These are phyloP conservation scores for Theileria luwenshuni DNA, from an alignment of 169 alveolate species.

Conservation along the genomic window DNA sequence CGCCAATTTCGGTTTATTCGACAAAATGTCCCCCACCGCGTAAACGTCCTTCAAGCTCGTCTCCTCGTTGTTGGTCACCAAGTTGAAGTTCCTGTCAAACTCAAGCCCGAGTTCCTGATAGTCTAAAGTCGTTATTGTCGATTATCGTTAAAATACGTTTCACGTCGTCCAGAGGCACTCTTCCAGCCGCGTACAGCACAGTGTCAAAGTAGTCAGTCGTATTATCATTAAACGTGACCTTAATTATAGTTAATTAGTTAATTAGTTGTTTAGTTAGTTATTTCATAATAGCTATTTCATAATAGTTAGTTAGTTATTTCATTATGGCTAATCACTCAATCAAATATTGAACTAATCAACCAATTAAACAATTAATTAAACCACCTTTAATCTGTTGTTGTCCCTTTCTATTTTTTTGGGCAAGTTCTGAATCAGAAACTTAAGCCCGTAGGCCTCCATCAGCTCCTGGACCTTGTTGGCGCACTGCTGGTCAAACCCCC, in stretches of 20 bases:
- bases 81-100: conserved; percentile 77
- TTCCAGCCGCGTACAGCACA: conserved; percentile 96
- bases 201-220: conserved; percentile 89
- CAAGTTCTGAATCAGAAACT: conserved; percentile 83
- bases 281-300: neutral
- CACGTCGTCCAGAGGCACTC: conserved; percentile 87
- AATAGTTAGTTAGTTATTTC: neutral
- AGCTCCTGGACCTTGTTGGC: conserved; percentile 85
- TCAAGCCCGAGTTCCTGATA: conserved; percentile 42
- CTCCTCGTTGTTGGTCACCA: conserved; percentile 86
- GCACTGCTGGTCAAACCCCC: conserved; percentile 96
- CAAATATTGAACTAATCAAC: neutral
- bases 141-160: conserved; percentile 60
- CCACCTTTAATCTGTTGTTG: conserved; percentile 70
- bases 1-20: conserved; percentile 93
- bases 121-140: conserved; percentile 19
- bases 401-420: conserved; percentile 87
- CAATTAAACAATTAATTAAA: neutral
- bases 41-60: conserved; percentile 87
- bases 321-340: neutral
- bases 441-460: conserved; percentile 90
- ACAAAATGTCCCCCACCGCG: conserved; percentile 95
- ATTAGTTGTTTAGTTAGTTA: neutral
- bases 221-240: conserved; percentile 76
- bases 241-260: too few relatives aligned